Base-by-base conservation (phyloP, 75 land plant genomes). In the Azolla pinnata region DNA sequence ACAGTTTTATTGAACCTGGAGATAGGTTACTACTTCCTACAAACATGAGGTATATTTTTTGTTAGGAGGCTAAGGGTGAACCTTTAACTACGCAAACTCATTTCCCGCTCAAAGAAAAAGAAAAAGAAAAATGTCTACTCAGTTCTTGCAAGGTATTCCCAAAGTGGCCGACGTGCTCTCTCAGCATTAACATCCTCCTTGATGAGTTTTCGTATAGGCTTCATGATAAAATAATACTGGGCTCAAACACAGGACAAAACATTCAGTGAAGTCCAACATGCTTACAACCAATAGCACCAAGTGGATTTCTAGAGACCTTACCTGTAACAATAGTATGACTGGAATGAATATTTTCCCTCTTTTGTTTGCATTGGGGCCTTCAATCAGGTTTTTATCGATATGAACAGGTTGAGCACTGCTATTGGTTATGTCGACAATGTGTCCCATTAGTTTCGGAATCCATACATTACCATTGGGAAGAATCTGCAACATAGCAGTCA, bases 391-490 rank as follows among this genome's bases (percentile, higher is more conserved):
- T 62, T 85, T 74, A 66, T 91, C 93, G 49, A 91, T 79, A 29
- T 75, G 2, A 54, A 91, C 69, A 4, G 96, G 42, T 34, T 71
- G 52, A 56, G 66, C 73, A 4, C 75, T 80, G 70, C 80, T 86
- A n/a, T 82, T 73, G 1, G 77, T 77, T 52, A 89, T 79, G 18
- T 77, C 74, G 3, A 76, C 85, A 57, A 93, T 81, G 26, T 62
- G 71, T 62, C 70, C 57, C 24, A 88, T 85, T 62, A 93, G 59
- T 19, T 70, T 71, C 5, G 95, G 88, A 33, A 91, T 81, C 93
- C 93, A 91, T 29, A 77, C 76, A 54, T 64, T 75, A 14, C 87
- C 90, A 71, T 85, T 73, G 47, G 98, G 90, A 63, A 93, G 87
- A 62, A 93, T 59, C 98, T 93, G 63, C 23, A 21, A 50, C 51